Evolutionary conservation across 202 grass and related monocot species (phyloP).

Genomic region (Zizania palustris): DNA sequence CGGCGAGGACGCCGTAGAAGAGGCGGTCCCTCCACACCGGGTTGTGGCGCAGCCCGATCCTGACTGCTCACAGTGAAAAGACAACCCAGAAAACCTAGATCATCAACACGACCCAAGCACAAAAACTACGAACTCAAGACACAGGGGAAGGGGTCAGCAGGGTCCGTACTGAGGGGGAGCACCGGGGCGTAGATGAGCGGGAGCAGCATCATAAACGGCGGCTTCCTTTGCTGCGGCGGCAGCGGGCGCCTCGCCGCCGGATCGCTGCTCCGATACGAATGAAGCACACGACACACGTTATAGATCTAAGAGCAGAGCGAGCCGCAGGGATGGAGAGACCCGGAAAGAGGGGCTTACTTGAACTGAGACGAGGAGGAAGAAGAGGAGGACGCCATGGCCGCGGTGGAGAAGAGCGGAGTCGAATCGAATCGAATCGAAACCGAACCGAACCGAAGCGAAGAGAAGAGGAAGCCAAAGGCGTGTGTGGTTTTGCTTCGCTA

Average conservation of each 20-base stretch:
- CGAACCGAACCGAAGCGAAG: background rate
- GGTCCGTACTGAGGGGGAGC: conserved; percentile 71
- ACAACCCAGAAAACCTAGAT: conserved; percentile 30
- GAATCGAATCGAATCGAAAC: too few species aligned
- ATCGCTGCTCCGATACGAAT: conserved; percentile 36
- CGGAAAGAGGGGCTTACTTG: conserved; percentile 25
- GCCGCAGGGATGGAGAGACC: background rate
- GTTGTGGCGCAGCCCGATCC: conserved; percentile 82
- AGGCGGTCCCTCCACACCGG: conserved; percentile 82
- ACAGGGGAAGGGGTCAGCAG: background rate
- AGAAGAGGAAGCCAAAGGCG: background rate
- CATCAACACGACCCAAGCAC: conserved; percentile 5
- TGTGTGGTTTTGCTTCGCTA: background rate
- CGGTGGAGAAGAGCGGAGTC: conserved; percentile 8
- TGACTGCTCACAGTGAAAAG: conserved; percentile 50
- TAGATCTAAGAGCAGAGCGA: background rate
- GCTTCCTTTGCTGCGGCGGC: conserved; percentile 56
- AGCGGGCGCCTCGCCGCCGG: conserved; percentile 46
- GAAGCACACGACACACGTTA: background rate
- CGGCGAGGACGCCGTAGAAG: conserved; percentile 89
- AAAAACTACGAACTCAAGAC: background rate
- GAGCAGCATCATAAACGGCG: conserved; percentile 65
- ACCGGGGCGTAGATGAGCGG: conserved; percentile 86
- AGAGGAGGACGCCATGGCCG: conserved; percentile 46
- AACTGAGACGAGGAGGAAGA: conserved; percentile 21